phyloP scores from a whole-genome alignment of 169 alveolate species.

The Ichthyophthirius multifiliis region DNA sequence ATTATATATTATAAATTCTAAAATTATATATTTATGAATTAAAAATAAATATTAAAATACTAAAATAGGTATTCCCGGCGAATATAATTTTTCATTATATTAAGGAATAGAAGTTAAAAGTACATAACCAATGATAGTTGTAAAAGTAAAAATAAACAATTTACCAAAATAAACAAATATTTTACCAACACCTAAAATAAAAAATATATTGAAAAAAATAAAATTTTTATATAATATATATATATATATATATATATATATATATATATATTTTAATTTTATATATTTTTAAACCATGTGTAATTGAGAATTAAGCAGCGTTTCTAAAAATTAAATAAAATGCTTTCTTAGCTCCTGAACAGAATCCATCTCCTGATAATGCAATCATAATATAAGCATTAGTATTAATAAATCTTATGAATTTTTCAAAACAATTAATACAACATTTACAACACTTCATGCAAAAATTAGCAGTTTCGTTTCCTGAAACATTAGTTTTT shows the following conservation, averaged over 20 bases:
- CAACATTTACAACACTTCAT: slow-evolving; percentile 5
- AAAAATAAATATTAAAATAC: background rate
- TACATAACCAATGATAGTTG: slow-evolving; percentile 26
- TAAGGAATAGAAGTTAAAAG: slow-evolving; percentile 2
- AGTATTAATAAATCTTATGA: slow-evolving; percentile 18
- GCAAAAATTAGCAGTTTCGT: background rate
- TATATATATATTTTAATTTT: background rate
- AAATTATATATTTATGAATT: background rate
- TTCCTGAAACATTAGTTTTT: background rate
- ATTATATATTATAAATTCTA: no score
- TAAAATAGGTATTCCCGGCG: slow-evolving; percentile 28
- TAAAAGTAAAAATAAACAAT: background rate
- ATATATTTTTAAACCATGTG: no score
- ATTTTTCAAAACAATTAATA: slow-evolving; percentile 29
- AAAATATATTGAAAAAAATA: no score
- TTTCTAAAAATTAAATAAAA: slow-evolving; percentile 30
- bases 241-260: background rate
- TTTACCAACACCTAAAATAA: slow-evolving; percentile 2
- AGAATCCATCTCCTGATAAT: slow-evolving; percentile 23
- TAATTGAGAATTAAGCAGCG: slow-evolving; percentile 11
- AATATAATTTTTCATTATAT: background rate
- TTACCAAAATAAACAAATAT: slow-evolving; percentile 29
- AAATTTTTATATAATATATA: background rate
- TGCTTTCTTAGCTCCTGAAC: slow-evolving; percentile 35
- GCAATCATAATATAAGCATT: slow-evolving; percentile 42